These are phyloP conservation scores for Powellomyces hirtus DNA, from an alignment of 192 early-diverging fungal genomes.

Conservation along the genomic window DNA sequence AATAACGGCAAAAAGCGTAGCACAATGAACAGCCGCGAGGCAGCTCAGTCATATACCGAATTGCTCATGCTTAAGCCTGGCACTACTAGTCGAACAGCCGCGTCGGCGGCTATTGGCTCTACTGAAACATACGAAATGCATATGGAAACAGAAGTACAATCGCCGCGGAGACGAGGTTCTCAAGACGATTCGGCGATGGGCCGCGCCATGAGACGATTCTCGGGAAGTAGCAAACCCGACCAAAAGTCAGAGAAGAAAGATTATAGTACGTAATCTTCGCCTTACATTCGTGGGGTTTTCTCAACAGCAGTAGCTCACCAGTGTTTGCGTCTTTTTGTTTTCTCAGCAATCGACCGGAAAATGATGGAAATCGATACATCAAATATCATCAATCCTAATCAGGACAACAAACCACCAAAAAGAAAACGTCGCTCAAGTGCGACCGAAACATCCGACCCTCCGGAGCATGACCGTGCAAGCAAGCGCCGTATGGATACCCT, in stretches of 20 bases:
- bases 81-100: not conserved
- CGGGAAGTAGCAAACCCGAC: not conserved
- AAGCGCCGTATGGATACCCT: not conserved
- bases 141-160: too few species aligned
- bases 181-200: conserved; percentile 6
- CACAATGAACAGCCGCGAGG: conserved; percentile 44
- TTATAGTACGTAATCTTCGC: not conserved
- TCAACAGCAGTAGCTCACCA: too few species aligned
- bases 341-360: too few species aligned
- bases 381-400: too few species aligned
- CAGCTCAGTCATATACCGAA: conserved; percentile 32
- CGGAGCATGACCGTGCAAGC: not conserved
- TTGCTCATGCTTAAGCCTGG: conserved; percentile 18
- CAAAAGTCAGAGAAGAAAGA: not conserved
- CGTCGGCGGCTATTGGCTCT: not conserved
- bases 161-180: not conserved
- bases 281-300: not conserved
- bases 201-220: conserved; percentile 3
- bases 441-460: not conserved
- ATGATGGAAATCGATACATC: too few species aligned
- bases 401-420: not conserved
- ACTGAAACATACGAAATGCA: not conserved
- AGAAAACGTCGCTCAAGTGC: not conserved
- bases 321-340: too few species aligned
- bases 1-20: conserved; percentile 32